These are phyloP conservation scores for Trichoderma gracile DNA, from an alignment of 2,329 filamentous ascomycete genomes.

Conservation along the genomic window DNA sequence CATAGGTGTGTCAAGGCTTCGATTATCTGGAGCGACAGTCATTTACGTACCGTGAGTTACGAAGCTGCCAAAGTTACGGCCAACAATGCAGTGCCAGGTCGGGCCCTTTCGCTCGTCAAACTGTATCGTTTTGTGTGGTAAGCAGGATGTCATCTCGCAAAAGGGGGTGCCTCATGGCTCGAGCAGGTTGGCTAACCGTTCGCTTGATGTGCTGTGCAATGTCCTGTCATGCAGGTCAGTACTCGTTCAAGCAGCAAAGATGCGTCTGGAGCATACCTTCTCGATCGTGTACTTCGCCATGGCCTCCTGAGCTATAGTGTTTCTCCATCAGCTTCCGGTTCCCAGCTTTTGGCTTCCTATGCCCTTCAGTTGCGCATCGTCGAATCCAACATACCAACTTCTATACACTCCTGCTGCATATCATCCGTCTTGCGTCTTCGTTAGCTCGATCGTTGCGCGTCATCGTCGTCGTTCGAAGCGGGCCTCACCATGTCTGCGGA, in stretches of 20 bases:
- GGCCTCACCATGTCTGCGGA: slow-evolving; percentile 91
- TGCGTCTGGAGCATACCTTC: slow-evolving; percentile 46
- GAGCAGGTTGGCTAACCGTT: slow-evolving; percentile 59
- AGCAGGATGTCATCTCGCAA: not conserved
- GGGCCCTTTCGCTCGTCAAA: slow-evolving; percentile 96
- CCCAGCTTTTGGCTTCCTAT: slow-evolving; percentile 3
- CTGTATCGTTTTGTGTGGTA: slow-evolving; percentile 48
- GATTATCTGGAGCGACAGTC: not conserved
- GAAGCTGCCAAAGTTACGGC: slow-evolving; percentile 97
- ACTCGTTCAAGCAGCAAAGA: not conserved
- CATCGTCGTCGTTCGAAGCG: not conserved
- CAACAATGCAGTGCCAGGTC: slow-evolving; percentile 99
- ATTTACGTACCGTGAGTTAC: slow-evolving; percentile 82
- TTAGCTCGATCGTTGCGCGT: slow-evolving; percentile 33
- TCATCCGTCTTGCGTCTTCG: slow-evolving; percentile 72
- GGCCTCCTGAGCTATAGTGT: slow-evolving; percentile 57
- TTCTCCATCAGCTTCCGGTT: slow-evolving; percentile 33
- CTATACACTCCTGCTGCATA: slow-evolving; percentile 93
- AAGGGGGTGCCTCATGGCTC: not conserved
- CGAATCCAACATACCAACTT: slow-evolving; percentile 72
- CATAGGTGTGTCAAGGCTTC: not conserved
- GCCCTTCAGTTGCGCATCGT: not conserved
- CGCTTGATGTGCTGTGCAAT: slow-evolving; percentile 96
- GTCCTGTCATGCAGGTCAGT: slow-evolving; percentile 60
- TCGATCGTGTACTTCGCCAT: slow-evolving; percentile 65